Percentiles rank a stretch among this genome's conserved stretches.
Conservation (phyloP, 2,329 filamentous ascomycete species). For the Talaromyces sp. region DNA sequence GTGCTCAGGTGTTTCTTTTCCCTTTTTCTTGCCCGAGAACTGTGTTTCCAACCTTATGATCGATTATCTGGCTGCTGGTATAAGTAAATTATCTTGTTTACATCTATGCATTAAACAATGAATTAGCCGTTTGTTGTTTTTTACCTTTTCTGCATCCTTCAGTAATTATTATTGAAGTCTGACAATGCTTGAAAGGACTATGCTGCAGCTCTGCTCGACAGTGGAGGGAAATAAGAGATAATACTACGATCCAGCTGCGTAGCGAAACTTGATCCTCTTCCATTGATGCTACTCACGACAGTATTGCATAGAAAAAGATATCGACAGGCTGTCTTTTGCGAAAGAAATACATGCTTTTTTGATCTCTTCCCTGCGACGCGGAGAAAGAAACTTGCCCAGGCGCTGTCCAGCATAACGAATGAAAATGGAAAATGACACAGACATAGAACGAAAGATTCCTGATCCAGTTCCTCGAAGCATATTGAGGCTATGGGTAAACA, state of each 20-base stretch:
- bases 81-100: conserved; percentile 2
- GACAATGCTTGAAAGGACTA: background rate
- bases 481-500: background rate
- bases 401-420: background rate
- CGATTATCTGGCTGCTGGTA: conserved; percentile 8
- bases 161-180: background rate
- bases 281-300: background rate
- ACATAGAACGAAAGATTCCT: background rate
- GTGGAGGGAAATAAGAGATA: background rate
- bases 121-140: background rate
- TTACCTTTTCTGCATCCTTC: background rate
- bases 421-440: background rate
- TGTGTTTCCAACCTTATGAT: background rate
- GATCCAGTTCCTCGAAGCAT: background rate
- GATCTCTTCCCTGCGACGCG: background rate
- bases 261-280: background rate
- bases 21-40: background rate
- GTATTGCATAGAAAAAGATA: background rate
- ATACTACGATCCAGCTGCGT: background rate
- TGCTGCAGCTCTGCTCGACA: background rate
- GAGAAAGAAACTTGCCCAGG: background rate
- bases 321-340: background rate
- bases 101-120: conserved; percentile 4
- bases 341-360: background rate
- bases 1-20: background rate